phyloP scores from a whole-genome alignment of 345 rosid genomes.

The Brassica carinata region DNA sequence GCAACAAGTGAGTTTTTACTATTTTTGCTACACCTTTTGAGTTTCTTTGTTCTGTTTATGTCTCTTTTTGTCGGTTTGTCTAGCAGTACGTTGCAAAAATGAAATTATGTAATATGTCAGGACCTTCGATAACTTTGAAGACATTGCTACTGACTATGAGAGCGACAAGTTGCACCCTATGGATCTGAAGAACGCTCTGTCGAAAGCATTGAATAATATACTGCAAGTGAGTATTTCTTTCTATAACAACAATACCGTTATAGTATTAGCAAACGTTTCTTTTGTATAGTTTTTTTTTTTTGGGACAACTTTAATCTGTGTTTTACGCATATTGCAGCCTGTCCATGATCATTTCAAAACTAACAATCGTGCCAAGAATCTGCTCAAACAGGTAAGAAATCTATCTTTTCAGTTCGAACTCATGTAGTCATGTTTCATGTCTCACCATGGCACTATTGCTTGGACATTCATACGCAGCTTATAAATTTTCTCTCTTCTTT shows the following conservation, averaged over 20 bases:
- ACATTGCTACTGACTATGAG: slow-evolving; percentile 67
- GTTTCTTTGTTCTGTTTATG: background rate
- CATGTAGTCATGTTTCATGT: background rate
- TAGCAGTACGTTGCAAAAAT: background rate
- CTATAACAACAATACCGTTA: background rate
- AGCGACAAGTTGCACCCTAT: slow-evolving; percentile 71
- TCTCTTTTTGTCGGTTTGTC: background rate
- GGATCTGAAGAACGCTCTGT: slow-evolving; percentile 69
- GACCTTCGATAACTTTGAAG: slow-evolving; percentile 62
- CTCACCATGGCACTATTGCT: background rate
- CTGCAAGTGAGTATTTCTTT: slow-evolving; percentile 56
- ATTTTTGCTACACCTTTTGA: background rate
- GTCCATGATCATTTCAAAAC: slow-evolving; percentile 13
- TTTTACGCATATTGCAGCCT: slow-evolving; percentile 1
- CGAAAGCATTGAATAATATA: slow-evolving; percentile 67
- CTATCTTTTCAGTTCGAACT: no score
- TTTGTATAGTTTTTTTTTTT: background rate
- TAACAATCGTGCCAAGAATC: slow-evolving; percentile 6
- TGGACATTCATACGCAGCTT: background rate
- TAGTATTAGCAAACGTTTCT: background rate
- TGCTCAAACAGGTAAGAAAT: slow-evolving; percentile 3
- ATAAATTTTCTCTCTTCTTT: background rate
- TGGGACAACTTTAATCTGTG: background rate
- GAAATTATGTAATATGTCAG: slow-evolving; percentile 37
- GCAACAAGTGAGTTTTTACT: slow-evolving; percentile 66